These are phyloP conservation scores for Lachnellula subtilissima DNA, from an alignment of 2,329 filamentous ascomycete species.

Conservation along the genomic window DNA sequence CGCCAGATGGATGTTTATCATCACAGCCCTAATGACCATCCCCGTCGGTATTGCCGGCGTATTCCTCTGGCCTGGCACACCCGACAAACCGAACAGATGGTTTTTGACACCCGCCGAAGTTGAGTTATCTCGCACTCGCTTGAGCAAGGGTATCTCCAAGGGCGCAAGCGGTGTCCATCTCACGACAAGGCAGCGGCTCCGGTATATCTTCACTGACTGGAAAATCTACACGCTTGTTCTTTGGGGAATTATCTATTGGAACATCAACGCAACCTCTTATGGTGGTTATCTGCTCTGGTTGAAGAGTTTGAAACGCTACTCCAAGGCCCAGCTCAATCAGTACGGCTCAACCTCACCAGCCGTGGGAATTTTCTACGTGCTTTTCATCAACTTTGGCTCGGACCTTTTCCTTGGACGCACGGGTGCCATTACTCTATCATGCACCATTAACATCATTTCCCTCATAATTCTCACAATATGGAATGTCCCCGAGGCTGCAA, in stretches of 20 bases:
- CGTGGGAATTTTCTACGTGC: constrained; percentile 51
- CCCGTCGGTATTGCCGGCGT: constrained; percentile 47
- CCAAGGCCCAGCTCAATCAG: constrained; percentile 43
- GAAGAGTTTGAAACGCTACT: constrained; percentile 48
- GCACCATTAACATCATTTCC: constrained; percentile 46
- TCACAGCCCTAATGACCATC: constrained; percentile 50
- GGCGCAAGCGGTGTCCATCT: constrained; percentile 44
- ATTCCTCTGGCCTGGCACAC: constrained; percentile 48
- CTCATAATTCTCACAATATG: constrained; percentile 50
- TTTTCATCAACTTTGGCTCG: constrained; percentile 50
- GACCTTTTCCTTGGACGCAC: constrained; percentile 49
- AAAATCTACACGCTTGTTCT: constrained; percentile 48
- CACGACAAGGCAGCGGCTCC: constrained; percentile 38
- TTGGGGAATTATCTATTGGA: constrained; percentile 54
- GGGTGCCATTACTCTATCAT: constrained; percentile 50
- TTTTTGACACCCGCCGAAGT: constrained; percentile 45
- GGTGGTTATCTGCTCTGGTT: constrained; percentile 54
- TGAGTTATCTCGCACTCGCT: constrained; percentile 39
- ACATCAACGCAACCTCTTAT: constrained; percentile 42
- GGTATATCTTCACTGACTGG: constrained; percentile 37
- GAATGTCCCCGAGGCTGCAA: constrained; percentile 49
- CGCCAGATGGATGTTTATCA: constrained; percentile 53
- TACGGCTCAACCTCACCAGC: constrained; percentile 48
- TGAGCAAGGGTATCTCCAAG: constrained; percentile 45
- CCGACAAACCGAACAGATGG: constrained; percentile 43